Percentiles rank a stretch among this genome's conserved stretches.
Conservation (phyloP, 2,329 filamentous ascomycete species). For the Plenodomus tracheiphilus region DNA sequence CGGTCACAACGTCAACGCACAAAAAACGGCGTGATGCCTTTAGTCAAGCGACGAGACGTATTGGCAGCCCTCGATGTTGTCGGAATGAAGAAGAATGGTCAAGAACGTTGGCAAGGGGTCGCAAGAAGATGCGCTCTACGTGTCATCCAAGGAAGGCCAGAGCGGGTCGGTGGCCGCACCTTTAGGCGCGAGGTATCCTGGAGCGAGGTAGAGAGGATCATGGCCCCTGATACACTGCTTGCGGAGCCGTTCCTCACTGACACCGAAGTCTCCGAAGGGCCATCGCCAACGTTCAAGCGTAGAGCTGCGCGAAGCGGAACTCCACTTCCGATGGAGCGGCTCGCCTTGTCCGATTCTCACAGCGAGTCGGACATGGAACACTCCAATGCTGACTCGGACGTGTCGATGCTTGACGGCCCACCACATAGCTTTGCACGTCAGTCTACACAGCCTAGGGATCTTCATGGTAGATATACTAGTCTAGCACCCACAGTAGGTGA, state of each 20-base stretch:
- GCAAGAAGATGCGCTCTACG: slow-evolving; percentile 57
- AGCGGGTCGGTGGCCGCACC: slow-evolving; percentile 3
- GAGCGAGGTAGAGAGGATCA: slow-evolving; percentile 44
- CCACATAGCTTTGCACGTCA: neutral
- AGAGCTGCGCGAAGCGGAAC: slow-evolving; percentile 31
- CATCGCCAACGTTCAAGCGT: slow-evolving; percentile 16
- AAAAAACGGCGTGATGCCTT: slow-evolving; percentile 32
- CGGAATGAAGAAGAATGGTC: slow-evolving; percentile 51
- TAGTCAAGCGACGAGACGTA: slow-evolving; percentile 56
- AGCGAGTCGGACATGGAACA: slow-evolving; percentile 5
- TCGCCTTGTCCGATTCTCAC: slow-evolving; percentile 14
- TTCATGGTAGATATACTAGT: slow-evolving; percentile 5
- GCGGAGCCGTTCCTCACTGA: slow-evolving; percentile 37
- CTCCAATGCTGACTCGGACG: slow-evolving; percentile 3
- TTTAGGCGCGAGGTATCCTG: slow-evolving; percentile 48
- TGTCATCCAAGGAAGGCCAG: slow-evolving; percentile 45
- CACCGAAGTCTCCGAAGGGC: slow-evolving; percentile 21
- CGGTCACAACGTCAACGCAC: slow-evolving; percentile 50
- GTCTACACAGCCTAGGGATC: slow-evolving; percentile 1
- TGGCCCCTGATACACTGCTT: slow-evolving; percentile 13
- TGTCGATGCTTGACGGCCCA: slow-evolving; percentile 1
- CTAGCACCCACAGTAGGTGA: neutral
- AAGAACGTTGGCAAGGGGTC: slow-evolving; percentile 56
- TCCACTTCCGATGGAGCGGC: slow-evolving; percentile 27
- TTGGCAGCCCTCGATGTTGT: slow-evolving; percentile 59